Evolutionary conservation across 192 early-diverging fungal genomes (phyloP), one percentile per base, ranked within the genome.

Genomic region (Rhizophagus clarus): DNA sequence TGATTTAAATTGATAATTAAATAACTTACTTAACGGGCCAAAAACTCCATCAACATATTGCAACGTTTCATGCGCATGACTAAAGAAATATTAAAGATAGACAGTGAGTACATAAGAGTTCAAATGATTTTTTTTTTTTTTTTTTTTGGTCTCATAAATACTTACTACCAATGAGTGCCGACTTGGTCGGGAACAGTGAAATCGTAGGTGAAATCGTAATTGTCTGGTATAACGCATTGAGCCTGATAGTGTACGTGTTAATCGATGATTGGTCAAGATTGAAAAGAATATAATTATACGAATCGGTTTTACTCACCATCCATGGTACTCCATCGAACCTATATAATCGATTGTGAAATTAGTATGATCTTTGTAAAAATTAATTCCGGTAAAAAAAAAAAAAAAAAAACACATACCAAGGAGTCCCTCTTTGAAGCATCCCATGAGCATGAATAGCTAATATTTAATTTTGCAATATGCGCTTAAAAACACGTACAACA

Each of bases 101-200:
- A 61, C 40, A 63, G 75, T 76, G 62, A 76, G 75, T 76, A 76
- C 61, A 63, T 63, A 76, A 37, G 75, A 63, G 2, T 76, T 76
- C 60, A 76, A 64, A 76, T 66, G 75, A 37, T 40, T 40, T 70
- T 63, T 63, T 75, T 37, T 74, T 40, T 40, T 70, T 63, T 63
- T 75, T 76, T 76, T 76, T 76, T 76, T 76, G 74, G 61, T 76
- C 75, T 64, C 75, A 63, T 76, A 76, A 63, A 76, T 76, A 76
- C 75, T 76, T 32, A 76, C 49, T 82, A 84, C 88, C 88, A 89
- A 56, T 86, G 87, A 76, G 85, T 86, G 32, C 87, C 88, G 68
- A 76, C 80, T 62, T 85, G 75, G 56, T 80, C 78, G 15, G 84
- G 31, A 29, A 85, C 84, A 17, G 84, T 81, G 64, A 85, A 82